Conservation (phyloP, 768 basidiomycete genomes). For the Rhizopogon rudus region DNA sequence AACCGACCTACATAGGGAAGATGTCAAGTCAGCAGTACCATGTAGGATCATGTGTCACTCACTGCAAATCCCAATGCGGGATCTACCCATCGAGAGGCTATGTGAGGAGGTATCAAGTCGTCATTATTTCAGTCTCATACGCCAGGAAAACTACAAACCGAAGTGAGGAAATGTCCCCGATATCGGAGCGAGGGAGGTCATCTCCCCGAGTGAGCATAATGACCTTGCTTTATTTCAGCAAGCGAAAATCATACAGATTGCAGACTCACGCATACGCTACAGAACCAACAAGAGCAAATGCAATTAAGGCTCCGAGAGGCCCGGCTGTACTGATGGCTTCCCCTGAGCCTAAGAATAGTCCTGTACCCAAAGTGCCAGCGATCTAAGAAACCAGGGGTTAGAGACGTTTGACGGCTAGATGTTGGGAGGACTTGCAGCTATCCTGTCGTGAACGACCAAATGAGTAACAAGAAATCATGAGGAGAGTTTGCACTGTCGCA, state of each 20-base stretch:
- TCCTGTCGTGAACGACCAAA: constrained; percentile 31
- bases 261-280: constrained; percentile 53
- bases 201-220: constrained; percentile 68
- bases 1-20: constrained; percentile 6
- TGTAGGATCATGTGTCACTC: constrained; percentile 24
- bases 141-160: constrained; percentile 29
- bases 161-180: constrained; percentile 78
- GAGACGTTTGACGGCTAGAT: neutral
- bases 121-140: neutral
- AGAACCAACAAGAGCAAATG: constrained; percentile 58
- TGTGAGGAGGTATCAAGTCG: neutral
- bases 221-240: constrained; percentile 29
- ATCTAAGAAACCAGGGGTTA: constrained; percentile 33
- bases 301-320: constrained; percentile 61
- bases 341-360: constrained; percentile 70
- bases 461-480: neutral
- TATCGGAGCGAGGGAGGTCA: constrained; percentile 74
- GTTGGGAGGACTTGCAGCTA: constrained; percentile 43
- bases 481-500: neutral
- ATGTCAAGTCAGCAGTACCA: neutral
- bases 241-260: constrained; percentile 19
- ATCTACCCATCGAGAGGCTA: constrained; percentile 55
- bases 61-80: constrained; percentile 58
- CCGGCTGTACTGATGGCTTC: constrained; percentile 53
- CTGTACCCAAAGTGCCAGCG: constrained; percentile 72